Conservation (phyloP, 805 yeast species). For the Pichia pseudocactophila region DNA sequence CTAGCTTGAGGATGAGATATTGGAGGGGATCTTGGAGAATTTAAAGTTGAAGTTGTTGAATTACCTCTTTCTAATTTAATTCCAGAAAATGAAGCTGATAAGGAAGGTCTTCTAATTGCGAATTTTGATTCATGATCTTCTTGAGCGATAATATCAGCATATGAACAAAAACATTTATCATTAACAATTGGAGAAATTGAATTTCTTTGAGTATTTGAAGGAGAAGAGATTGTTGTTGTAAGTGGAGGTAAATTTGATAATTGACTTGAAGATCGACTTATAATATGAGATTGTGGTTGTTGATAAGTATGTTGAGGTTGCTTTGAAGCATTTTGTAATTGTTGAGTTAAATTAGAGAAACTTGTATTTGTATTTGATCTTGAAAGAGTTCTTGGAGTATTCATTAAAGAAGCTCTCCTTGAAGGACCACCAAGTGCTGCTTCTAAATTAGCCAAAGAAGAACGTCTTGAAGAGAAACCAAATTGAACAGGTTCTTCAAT, state of each 20-base stretch:
- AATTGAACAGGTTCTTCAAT: conserved; percentile 35
- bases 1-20: conserved; percentile 17
- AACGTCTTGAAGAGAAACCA: conserved; percentile 38
- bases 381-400: conserved; percentile 14
- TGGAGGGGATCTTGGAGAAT: conserved; percentile 15
- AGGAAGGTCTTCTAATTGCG: conserved; percentile 51
- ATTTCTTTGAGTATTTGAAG: conserved; percentile 4
- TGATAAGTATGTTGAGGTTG: neutral
- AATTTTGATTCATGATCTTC: conserved; percentile 41
- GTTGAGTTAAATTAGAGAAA: conserved; percentile 22
- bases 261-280: conserved; percentile 1
- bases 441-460: conserved; percentile 43
- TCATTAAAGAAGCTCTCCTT: conserved; percentile 10
- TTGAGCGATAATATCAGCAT: conserved; percentile 68
- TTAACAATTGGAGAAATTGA: conserved; percentile 13
- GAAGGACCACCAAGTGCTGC: conserved; percentile 21
- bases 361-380: conserved; percentile 18
- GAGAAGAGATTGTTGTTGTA: conserved; percentile 4
- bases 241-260: conserved; percentile 9
- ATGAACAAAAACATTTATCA: conserved; percentile 51
- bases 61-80: conserved; percentile 23
- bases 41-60: conserved; percentile 16
- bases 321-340: conserved; percentile 11
- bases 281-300: neutral
- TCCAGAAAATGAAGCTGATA: conserved; percentile 34